These are phyloP conservation scores for Actinomortierella ambigua DNA, from an alignment of 371 early-diverging fungal species.

Conservation along the genomic window DNA sequence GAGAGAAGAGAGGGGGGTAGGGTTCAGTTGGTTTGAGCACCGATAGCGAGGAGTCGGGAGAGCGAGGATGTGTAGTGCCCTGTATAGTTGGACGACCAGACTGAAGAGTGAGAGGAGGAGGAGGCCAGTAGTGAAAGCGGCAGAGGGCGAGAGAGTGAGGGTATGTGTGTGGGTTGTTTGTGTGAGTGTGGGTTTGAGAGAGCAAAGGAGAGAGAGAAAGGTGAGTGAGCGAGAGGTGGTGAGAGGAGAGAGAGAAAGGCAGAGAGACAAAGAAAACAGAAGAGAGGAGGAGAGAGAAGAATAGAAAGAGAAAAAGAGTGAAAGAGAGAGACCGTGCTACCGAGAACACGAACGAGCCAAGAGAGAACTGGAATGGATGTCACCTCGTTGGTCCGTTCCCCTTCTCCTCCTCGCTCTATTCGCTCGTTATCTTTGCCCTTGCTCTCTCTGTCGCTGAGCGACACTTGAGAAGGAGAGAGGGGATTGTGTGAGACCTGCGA, in stretches of 20 bases:
- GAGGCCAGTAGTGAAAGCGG: background rate
- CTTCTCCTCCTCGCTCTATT: background rate
- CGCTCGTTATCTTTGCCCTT: too few relatives aligned
- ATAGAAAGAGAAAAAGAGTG: too few relatives aligned
- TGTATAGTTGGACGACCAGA: background rate
- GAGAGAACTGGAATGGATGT: too few relatives aligned
- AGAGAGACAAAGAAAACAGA: too few relatives aligned
- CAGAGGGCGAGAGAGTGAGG: background rate
- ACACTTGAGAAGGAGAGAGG: too few relatives aligned
- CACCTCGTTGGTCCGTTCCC: background rate
- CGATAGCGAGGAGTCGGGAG: constrained; percentile 1
- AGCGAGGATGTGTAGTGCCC: background rate
- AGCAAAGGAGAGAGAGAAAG: background rate
- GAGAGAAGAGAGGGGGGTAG: background rate
- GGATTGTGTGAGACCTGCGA: too few relatives aligned
- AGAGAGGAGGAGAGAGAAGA: too few relatives aligned
- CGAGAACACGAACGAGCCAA: too few relatives aligned
- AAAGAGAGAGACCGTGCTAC: too few relatives aligned
- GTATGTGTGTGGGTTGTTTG: too few relatives aligned
- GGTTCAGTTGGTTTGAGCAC: background rate
- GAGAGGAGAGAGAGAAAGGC: background rate
- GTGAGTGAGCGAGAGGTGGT: background rate
- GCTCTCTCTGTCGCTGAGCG: too few relatives aligned
- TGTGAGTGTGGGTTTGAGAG: too few relatives aligned
- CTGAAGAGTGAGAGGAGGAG: background rate